Evolutionary conservation across 2,329 filamentous ascomycete species (phyloP), one percentile per base, ranked within the genome.

Genomic region (Blumeria hordei): DNA sequence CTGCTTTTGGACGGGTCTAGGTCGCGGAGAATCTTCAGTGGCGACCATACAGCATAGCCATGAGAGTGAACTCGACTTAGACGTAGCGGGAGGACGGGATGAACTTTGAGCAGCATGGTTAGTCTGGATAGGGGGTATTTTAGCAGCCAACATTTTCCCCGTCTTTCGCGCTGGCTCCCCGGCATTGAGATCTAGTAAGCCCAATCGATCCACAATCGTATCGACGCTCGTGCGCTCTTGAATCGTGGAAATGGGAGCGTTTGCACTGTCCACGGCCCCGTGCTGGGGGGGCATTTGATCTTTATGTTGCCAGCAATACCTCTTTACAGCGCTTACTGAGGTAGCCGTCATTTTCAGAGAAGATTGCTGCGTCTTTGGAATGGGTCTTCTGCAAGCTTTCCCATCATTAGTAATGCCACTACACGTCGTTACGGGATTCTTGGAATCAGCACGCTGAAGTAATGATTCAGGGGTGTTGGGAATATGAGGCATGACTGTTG

Each of bases 301-400:
- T 65, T 85, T 88, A 70, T 98, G 92, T 67, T 95, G 88, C 83
- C 85, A 94, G 72, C 90, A 96, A 69, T 88, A 95, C 65, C 54
- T 59, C 21, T 28, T 28, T 28, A 28, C 21, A 28, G 21, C 21
- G 21, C 2, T 28, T 28, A 28, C 66, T 56, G 53, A 62, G 60
- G 53, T 65, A 60, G 56, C 55, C 43, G 49, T 45, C 57, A 57
- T 54, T 28, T 58, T 52, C 58, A 53, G 60, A 62, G 60, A 56
- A 63, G 18, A 61, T 60, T 54, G 54, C 58, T 33, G 62, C 61
- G 18, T 62, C 67, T 33, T 59, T 59, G 39, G 71, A 37, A 94
- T 70, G 6, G 81, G 72, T 54, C 87, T 77, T 59, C 90, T 79
- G 70, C 92, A 98, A 10, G 86, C 84, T 53, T 80, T 76, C n/a